Evolutionary conservation across 768 basidiomycete genomes (phyloP), one percentile per base, ranked within the genome.

Genomic region (Boletus eberwhitei): DNA sequence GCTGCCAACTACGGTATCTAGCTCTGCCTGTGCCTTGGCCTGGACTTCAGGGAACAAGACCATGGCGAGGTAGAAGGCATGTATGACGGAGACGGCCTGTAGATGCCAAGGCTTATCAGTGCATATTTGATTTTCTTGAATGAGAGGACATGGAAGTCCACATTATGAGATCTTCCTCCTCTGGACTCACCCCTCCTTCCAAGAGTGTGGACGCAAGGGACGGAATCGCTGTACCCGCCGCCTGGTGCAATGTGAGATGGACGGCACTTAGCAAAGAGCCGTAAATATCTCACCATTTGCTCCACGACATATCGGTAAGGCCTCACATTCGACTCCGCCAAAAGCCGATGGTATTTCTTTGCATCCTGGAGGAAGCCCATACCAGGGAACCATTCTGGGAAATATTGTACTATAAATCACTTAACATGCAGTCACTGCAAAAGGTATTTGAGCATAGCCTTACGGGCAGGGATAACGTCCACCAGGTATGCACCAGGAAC

Each of bases 261-360:
- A 38, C 8, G 8, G 5, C 8, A 9, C 21, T 21, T 7, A 17
- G 3, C 8, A 31, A 2, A 4, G 6, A 22, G 4, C 5, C 3
- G 34, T n/a, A 21, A 16, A 0, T 0, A n/a, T 17, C 60, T 4
- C 53, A 82, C 83, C 66, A 84, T 77, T 55, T 79, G 75, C n/a
- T 77, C 60, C 36, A 74, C 72, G 6, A 77, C 77, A 47, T 71
- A 78, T 7, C 70, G 61, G 40, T 72, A 80, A 0, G 84, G 83
- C 5, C 64, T 65, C 19, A 76, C 72, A 4, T 77, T 66, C 68
- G 79, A 75, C 9, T 72, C 66, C 3, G 65, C 59, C 2, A 77
- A 68, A 1, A 73, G 2, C 2, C 19, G 22, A 4, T 43, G 42
- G 58, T 70, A 69, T 35, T 50, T 52, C 41, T 64, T 64, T 3